These are phyloP conservation scores for Pneumocystis sp. DNA, from an alignment of 1,139 yeast genomes.

Conservation along the genomic window DNA sequence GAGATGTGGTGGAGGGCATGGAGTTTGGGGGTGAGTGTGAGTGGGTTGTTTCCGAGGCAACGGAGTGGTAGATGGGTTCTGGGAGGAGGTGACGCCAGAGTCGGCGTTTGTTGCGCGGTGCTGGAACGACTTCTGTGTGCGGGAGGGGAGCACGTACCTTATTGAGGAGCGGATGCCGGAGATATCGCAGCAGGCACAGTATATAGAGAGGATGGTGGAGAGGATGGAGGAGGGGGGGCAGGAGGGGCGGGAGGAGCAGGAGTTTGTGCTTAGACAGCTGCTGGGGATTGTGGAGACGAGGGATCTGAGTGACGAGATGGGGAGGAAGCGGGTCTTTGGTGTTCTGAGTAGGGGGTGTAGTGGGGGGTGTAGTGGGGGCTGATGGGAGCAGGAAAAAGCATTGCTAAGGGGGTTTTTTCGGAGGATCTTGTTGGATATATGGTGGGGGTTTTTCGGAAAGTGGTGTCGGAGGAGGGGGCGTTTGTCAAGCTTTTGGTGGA, in stretches of 20 bases:
- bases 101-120: constrained; percentile 57
- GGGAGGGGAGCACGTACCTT: constrained; percentile 29
- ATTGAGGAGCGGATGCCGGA: constrained; percentile 71
- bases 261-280: constrained; percentile 64
- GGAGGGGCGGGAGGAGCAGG: constrained; percentile 37
- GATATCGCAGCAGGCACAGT: constrained; percentile 52
- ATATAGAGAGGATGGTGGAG: constrained; percentile 39
- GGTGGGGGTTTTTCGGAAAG: constrained; percentile 49
- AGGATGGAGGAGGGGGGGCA: constrained; percentile 38
- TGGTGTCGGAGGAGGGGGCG: constrained; percentile 69
- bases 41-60: constrained; percentile 13
- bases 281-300: constrained; percentile 51
- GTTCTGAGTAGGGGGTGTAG: constrained; percentile 58
- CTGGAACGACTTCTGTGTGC: constrained; percentile 45
- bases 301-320: constrained; percentile 84
- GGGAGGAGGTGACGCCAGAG: constrained; percentile 63
- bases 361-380: no score
- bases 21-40: constrained; percentile 31
- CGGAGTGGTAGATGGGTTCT: constrained; percentile 28
- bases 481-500: constrained; percentile 76
- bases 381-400: no score
- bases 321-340: constrained; percentile 68
- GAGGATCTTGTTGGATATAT: constrained; percentile 44
- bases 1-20: constrained; percentile 45
- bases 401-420: constrained; percentile 26